phyloP scores from a whole-genome alignment of 768 basidiomycete species.

The Podaxis mareebaensis region DNA sequence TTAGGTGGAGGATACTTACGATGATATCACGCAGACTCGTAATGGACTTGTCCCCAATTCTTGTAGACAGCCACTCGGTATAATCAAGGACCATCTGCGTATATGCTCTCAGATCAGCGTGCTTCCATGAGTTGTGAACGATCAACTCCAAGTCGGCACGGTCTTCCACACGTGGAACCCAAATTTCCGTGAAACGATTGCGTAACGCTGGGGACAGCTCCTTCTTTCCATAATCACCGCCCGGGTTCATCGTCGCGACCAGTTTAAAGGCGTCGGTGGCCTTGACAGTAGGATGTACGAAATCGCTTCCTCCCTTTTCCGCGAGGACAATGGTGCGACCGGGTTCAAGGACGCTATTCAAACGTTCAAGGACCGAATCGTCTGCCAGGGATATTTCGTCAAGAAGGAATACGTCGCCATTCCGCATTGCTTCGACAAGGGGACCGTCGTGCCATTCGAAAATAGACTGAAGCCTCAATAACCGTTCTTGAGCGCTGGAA shows the following conservation, averaged over 20 bases:
- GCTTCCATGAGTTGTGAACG: conserved; percentile 67
- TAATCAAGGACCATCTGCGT: conserved; percentile 75
- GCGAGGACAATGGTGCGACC: conserved; percentile 87
- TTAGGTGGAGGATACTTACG: conserved; percentile 43
- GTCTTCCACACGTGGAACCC: conserved; percentile 87
- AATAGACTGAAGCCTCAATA: conserved; percentile 64
- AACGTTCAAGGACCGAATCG: conserved; percentile 94
- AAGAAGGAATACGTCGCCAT: conserved; percentile 83
- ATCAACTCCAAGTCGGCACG: conserved; percentile 78
- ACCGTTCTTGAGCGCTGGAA: conserved; percentile 40
- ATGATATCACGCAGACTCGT: conserved; percentile 86
- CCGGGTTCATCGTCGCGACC: conserved; percentile 98
- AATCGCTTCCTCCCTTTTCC: conserved; percentile 81
- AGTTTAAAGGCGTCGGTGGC: conserved; percentile 80
- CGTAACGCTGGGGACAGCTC: conserved; percentile 95
- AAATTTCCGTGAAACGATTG: conserved; percentile 98
- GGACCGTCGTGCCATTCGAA: conserved; percentile 99
- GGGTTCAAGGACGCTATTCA: conserved; percentile 97
- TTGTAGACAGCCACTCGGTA: conserved; percentile 71
- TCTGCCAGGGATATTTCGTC: conserved; percentile 98
- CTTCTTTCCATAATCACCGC: conserved; percentile 99
- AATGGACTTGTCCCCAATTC: conserved; percentile 62
- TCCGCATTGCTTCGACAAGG: conserved; percentile 88
- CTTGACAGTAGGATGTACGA: conserved; percentile 63
- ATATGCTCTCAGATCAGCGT: conserved; percentile 50